phyloP scores from a whole-genome alignment of 2,329 filamentous ascomycete species.

The Sporothrix phasma region DNA sequence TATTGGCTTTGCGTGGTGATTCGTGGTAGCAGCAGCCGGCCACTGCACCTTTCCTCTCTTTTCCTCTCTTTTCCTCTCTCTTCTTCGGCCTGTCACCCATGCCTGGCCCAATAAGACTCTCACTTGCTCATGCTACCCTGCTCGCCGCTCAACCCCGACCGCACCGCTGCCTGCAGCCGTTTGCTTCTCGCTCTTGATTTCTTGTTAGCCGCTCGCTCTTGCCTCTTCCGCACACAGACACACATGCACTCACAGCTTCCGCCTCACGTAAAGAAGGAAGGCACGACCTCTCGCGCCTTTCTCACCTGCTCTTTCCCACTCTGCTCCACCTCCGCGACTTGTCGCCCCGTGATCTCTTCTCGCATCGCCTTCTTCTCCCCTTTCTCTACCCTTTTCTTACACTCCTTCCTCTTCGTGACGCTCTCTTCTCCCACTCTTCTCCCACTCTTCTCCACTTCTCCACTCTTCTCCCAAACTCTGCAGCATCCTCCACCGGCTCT shows the following conservation, averaged over 20 bases:
- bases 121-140: neutral
- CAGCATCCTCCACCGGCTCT: slow-evolving; percentile 16
- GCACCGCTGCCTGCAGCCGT: neutral
- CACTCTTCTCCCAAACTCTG: slow-evolving; percentile 1
- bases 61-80: neutral
- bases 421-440: neutral
- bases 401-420: slow-evolving; percentile 3
- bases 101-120: neutral
- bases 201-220: slow-evolving; percentile 8
- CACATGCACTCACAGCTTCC: neutral
- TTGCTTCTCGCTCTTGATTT: neutral
- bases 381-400: neutral
- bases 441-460: neutral
- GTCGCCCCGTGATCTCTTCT: slow-evolving; percentile 9
- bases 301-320: slow-evolving; percentile 2
- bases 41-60: neutral
- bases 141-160: neutral
- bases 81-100: neutral
- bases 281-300: slow-evolving; percentile 6
- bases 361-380: slow-evolving; percentile 1
- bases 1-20: neutral
- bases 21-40: neutral
- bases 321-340: slow-evolving; percentile 4
- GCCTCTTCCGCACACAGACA: slow-evolving; percentile 5
- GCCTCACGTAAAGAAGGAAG: slow-evolving; percentile 4